Base-by-base conservation (phyloP, 2,329 filamentous ascomycete species). In the Fusarium duplospermum region DNA sequence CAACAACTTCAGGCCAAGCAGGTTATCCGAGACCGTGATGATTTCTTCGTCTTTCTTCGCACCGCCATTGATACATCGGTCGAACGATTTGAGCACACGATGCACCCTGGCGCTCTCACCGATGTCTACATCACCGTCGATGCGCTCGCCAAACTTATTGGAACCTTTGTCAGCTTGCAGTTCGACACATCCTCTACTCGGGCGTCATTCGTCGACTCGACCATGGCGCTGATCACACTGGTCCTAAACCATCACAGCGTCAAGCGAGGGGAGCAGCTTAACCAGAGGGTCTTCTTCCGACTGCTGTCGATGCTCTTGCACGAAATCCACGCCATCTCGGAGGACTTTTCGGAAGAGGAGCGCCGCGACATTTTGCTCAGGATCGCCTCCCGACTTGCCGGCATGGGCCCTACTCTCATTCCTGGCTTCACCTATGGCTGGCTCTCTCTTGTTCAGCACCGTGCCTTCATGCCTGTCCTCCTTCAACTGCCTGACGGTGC, bases 231-330 rank as follows among this genome's bases (percentile, higher is more conserved):
- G n/a, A 86, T 94, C 36, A 89, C 94, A 4, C 84, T 99, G 66
- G 89, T 98, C 4, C 87, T 98, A 69, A 96, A 94, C 81, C 92
- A 96, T 76, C 94, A 98, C 80, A 93, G 97, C 78, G 88, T 93
- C 65, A 94, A 92, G 82, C 91, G 93, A 54, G 93, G 91, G 5
- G 95, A 98, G 63, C 89, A 88, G 42, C 95, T 97, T 85, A 96
- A 94, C 78, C 93, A 96, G 79, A 92, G 94, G 71, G 92, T 97
- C 33, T 98, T 98, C 86, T 96, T 95, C 89, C 92, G 96, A 54
- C 88, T 99, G 47, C 93, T 98, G 80, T 96, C 94, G 0, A 86
- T 93, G 78, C 88, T 98, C 57, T 87, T 99, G 6, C 94, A 93
- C 81, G 93, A 96, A 76, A 88, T 96, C 65, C 87, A 90, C 31